These are phyloP conservation scores for Euryodendron excelsum DNA, from an alignment of 148 eudicot species.

Conservation along the genomic window DNA sequence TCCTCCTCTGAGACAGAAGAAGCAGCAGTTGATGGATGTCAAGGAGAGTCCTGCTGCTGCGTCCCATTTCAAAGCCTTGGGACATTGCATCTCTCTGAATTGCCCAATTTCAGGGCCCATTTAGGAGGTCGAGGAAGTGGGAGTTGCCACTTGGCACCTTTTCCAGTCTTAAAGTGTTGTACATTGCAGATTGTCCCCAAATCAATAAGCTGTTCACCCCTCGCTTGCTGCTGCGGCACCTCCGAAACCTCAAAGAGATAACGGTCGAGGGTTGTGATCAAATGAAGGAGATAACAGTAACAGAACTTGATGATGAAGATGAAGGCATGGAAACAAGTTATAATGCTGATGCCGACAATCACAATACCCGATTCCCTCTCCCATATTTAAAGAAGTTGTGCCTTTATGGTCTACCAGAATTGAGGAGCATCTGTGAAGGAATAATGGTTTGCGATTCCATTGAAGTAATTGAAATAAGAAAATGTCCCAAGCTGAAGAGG, in stretches of 20 bases:
- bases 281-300: conserved; percentile 12
- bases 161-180: conserved; percentile 6
- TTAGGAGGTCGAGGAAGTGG: background rate
- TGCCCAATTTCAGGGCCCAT: conserved; percentile 2
- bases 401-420: background rate
- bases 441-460: conserved; percentile 1
- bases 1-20: background rate
- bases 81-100: background rate
- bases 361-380: no score
- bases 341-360: no score
- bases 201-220: conserved; percentile 6
- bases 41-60: background rate
- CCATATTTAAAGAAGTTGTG: no score
- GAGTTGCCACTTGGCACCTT: background rate
- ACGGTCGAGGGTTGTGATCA: background rate
- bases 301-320: no score
- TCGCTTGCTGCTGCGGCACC: background rate
- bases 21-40: no score
- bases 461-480: background rate
- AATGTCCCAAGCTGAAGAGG: background rate
- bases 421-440: background rate
- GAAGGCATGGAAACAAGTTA: no score
- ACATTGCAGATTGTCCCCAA: background rate
- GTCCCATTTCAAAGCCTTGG: conserved; percentile 6
- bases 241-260: background rate